phyloP scores from a whole-genome alignment of 306 rosid genomes.

The Gynostemma pentaphyllum region DNA sequence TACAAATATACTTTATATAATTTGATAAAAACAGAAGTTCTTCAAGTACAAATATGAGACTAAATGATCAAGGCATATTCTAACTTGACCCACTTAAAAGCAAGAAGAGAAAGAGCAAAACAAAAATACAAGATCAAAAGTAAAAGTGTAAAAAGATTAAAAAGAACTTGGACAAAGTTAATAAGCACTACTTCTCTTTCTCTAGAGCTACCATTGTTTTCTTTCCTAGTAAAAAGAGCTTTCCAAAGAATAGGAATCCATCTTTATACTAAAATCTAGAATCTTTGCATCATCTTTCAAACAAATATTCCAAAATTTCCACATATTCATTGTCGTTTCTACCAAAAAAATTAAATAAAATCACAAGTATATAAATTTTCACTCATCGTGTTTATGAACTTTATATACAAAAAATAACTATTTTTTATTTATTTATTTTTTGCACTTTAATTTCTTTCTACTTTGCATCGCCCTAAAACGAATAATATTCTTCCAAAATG shows the following conservation, averaged over 20 bases:
- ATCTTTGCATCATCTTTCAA: background rate
- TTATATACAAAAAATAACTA: background rate
- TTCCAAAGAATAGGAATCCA: background rate
- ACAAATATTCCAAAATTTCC: background rate
- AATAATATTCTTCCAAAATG: background rate
- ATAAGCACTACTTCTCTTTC: background rate
- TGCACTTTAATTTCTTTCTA: background rate
- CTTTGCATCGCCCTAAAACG: background rate
- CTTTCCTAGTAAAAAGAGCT: background rate
- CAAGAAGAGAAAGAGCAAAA: background rate
- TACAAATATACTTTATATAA: no score
- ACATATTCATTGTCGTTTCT: background rate
- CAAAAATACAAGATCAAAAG: background rate
- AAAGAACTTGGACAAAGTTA: background rate
- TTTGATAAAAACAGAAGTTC: no score
- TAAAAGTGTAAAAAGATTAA: background rate
- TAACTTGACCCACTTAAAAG: background rate
- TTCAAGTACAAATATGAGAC: background rate
- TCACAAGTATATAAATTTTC: background rate
- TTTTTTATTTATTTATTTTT: no score
- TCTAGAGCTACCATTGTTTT: background rate
- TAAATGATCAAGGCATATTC: background rate
- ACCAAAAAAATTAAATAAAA: background rate
- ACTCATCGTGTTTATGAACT: background rate
- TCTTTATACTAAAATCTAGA: constrained; percentile 3